These are phyloP conservation scores for Fusarium keratoplasticum DNA, from an alignment of 2,329 filamentous ascomycete species.

Conservation along the genomic window DNA sequence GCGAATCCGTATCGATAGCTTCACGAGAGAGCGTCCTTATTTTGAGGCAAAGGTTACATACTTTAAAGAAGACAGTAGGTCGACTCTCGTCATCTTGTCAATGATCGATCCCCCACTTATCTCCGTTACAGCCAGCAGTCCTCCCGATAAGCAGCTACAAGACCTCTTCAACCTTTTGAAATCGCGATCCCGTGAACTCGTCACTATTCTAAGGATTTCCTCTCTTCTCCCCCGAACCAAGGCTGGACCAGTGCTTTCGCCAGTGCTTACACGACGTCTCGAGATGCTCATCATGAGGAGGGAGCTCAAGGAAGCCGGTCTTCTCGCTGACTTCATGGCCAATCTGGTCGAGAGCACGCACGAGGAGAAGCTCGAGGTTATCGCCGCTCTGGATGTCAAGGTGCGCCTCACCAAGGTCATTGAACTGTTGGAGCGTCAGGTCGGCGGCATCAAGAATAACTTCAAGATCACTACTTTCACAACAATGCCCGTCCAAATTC, in stretches of 20 bases:
- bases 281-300: conserved; percentile 90
- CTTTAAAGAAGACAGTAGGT: conserved; percentile 75
- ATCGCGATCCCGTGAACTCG: conserved; percentile 84
- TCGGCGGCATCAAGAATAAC: conserved; percentile 85
- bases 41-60: conserved; percentile 85
- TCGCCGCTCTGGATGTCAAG: conserved; percentile 84
- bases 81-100: neutral
- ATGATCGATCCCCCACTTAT: conserved; percentile 19
- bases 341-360: conserved; percentile 89
- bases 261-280: conserved; percentile 85
- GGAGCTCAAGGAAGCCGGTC: conserved; percentile 82
- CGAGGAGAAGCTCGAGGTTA: conserved; percentile 89
- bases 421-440: conserved; percentile 84
- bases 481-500: conserved; percentile 71
- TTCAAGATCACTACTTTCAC: conserved; percentile 86
- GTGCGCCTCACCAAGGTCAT: conserved; percentile 84
- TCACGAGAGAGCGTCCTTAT: conserved; percentile 80
- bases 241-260: conserved; percentile 75
- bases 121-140: conserved; percentile 40
- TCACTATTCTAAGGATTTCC: conserved; percentile 85
- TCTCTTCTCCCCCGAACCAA: conserved; percentile 82
- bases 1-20: conserved; percentile 76
- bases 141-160: conserved; percentile 70
- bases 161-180: conserved; percentile 85
- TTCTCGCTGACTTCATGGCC: conserved; percentile 95